These are phyloP conservation scores for Komagataella phaffii DNA, from an alignment of 805 yeast species.

Conservation along the genomic window DNA sequence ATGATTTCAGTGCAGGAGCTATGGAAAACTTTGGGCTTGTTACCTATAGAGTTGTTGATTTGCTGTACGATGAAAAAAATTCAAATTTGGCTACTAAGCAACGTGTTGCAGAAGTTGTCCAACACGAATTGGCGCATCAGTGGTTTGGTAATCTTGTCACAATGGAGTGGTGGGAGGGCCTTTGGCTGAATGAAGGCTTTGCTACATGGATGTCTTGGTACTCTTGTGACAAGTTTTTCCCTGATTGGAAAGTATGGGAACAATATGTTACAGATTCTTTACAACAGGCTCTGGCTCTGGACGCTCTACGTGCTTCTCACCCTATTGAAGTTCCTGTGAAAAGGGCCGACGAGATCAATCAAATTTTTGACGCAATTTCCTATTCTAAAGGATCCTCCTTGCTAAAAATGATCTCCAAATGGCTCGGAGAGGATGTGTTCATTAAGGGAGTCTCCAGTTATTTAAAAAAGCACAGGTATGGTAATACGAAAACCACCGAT, in stretches of 20 bases:
- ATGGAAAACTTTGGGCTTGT: slow-evolving; percentile 82
- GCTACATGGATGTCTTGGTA: slow-evolving; percentile 91
- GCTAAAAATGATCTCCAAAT: slow-evolving; percentile 65
- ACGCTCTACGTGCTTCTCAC: slow-evolving; percentile 72
- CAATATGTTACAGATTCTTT: slow-evolving; percentile 66
- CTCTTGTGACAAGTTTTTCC: slow-evolving; percentile 62
- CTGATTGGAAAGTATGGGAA: slow-evolving; percentile 84
- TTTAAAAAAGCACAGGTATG: slow-evolving; percentile 62
- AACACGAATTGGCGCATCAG: slow-evolving; percentile 84
- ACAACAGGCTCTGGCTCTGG: slow-evolving; percentile 63
- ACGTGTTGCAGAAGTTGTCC: slow-evolving; percentile 76
- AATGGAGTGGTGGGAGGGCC: slow-evolving; percentile 88
- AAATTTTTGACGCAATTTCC: slow-evolving; percentile 76
- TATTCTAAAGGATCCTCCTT: slow-evolving; percentile 73
- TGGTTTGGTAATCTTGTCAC: slow-evolving; percentile 88
- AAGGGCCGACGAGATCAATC: slow-evolving; percentile 68
- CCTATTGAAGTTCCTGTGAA: slow-evolving; percentile 78
- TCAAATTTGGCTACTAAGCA: slow-evolving; percentile 52
- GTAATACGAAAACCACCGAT: slow-evolving; percentile 66
- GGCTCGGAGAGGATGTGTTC: slow-evolving; percentile 69
- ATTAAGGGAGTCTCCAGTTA: slow-evolving; percentile 71
- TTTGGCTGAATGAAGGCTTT: slow-evolving; percentile 82
- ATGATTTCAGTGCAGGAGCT: slow-evolving; percentile 78
- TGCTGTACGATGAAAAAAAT: slow-evolving; percentile 57
- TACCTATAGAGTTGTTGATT: slow-evolving; percentile 67